Percentiles rank a stretch among this genome's conserved stretches.
These are phyloP conservation scores for Casuarina equisetifolia DNA, from an alignment of 306 rosid species.

Conservation along the genomic window DNA sequence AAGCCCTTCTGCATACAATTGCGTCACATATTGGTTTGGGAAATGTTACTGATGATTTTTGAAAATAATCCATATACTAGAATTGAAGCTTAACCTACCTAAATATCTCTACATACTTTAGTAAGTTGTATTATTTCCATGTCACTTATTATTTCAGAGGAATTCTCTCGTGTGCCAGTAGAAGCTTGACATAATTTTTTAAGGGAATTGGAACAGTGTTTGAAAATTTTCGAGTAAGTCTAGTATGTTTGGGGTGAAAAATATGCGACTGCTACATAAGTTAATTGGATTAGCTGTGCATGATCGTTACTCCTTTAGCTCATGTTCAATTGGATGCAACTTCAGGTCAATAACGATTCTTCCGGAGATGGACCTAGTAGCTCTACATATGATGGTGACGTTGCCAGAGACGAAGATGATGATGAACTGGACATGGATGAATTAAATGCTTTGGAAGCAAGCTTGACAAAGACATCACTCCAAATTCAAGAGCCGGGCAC, in stretches of 20 bases:
- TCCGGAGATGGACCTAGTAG: background rate
- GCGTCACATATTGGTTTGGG: background rate
- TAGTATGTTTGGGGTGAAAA: background rate
- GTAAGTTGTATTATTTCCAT: background rate
- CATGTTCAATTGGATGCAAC: background rate
- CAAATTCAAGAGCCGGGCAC: constrained; percentile 6
- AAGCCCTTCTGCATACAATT: background rate
- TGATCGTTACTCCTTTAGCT: background rate
- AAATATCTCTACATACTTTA: background rate
- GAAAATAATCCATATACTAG: background rate
- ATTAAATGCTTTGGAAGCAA: constrained; percentile 9
- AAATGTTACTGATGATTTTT: background rate
- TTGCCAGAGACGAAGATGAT: background rate
- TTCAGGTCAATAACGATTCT: constrained; percentile 7
- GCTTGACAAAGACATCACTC: constrained; percentile 8
- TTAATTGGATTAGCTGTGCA: background rate
- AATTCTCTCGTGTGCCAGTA: background rate
- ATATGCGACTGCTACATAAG: background rate
- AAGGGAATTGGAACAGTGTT: background rate
- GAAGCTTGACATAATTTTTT: background rate
- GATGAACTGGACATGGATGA: constrained; percentile 12
- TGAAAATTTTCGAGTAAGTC: background rate
- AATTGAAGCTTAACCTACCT: background rate
- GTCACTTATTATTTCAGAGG: too few relatives aligned
- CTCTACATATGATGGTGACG: constrained; percentile 1